A percentile compares a stretch with the other conserved stretches of the same genome.
Conservation (phyloP, 495 filamentous ascomycete genomes). For the Penicillium salamii region DNA sequence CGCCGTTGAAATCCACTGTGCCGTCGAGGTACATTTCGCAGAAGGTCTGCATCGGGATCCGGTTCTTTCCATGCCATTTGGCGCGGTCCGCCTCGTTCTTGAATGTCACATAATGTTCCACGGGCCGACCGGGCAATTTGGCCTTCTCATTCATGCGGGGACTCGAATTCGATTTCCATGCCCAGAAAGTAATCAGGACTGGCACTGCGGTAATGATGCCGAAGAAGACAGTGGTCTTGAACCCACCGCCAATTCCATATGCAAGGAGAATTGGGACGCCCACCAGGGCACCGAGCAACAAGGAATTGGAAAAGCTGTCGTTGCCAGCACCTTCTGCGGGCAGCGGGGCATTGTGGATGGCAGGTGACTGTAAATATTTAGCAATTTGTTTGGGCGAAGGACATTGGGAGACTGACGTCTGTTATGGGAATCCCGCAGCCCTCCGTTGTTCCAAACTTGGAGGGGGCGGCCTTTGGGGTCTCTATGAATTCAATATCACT, state of each 20-base stretch:
- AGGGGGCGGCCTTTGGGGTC: conserved; percentile 63
- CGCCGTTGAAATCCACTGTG: conserved; percentile 63
- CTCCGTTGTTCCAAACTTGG: conserved; percentile 54
- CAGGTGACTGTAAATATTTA: conserved; percentile 51
- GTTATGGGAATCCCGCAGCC: conserved; percentile 75
- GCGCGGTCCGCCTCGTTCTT: conserved; percentile 53
- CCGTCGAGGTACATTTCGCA: conserved; percentile 66
- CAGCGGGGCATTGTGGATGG: conserved; percentile 78
- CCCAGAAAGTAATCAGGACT: conserved; percentile 71
- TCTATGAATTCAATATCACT: conserved; percentile 70
- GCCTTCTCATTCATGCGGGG: conserved; percentile 79
- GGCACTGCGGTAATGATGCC: conserved; percentile 62
- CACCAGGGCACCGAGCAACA: conserved; percentile 56
- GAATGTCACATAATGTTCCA: conserved; percentile 65
- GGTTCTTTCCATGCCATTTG: conserved; percentile 59
- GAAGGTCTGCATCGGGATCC: conserved; percentile 65
- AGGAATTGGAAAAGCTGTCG: conserved; percentile 66
- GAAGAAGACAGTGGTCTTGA: conserved; percentile 71
- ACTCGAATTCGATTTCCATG: conserved; percentile 58
- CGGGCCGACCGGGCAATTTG: conserved; percentile 57
- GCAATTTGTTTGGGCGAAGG: conserved; percentile 1
- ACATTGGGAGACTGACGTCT: conserved; percentile 42
- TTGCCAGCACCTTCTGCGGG: conserved; percentile 71
- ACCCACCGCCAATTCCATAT: conserved; percentile 66
- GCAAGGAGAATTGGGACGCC: conserved; percentile 64